Percentiles rank a stretch among this genome's conserved stretches.
These are phyloP conservation scores for Rhodomyrtus psidioides DNA, from an alignment of 441 rosid genomes.

Conservation along the genomic window DNA sequence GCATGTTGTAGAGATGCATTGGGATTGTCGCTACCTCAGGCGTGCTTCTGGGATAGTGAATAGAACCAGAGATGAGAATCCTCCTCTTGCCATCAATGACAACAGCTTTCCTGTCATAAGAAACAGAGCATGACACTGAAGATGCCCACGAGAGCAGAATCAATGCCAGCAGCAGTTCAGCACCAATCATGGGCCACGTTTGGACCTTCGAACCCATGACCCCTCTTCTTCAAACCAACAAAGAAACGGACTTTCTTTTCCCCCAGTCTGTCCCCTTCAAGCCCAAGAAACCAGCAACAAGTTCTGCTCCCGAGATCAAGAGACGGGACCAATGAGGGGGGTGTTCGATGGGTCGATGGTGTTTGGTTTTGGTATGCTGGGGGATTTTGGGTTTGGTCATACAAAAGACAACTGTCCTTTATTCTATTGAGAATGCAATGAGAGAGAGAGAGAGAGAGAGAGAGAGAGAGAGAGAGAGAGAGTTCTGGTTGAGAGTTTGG, in stretches of 20 bases:
- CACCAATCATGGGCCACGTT: neutral
- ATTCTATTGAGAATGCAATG: neutral
- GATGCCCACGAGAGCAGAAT: neutral
- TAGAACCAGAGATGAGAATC: slow-evolving; percentile 27
- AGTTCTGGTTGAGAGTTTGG: neutral
- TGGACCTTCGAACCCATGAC: neutral
- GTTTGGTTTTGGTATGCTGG: neutral
- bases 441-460: neutral
- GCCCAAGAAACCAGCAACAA: too few species aligned
- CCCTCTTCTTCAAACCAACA: neutral
- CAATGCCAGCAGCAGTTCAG: neutral
- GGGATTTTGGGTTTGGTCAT: neutral
- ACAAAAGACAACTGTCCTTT: neutral
- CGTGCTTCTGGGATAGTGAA: slow-evolving; percentile 25
- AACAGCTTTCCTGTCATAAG: slow-evolving; percentile 15
- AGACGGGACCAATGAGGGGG: neutral
- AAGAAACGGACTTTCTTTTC: neutral
- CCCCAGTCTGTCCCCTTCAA: neutral
- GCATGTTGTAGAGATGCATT: neutral
- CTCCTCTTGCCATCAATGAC: slow-evolving; percentile 22
- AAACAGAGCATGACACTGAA: neutral
- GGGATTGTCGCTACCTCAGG: slow-evolving; percentile 2
- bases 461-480: too few species aligned
- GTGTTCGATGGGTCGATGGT: neutral
- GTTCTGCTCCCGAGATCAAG: too few species aligned